Evolutionary conservation across 108 stramenopile genomes (phyloP), one percentile per base, ranked within the genome.

Genomic region (Stephanodiscus triporus): DNA sequence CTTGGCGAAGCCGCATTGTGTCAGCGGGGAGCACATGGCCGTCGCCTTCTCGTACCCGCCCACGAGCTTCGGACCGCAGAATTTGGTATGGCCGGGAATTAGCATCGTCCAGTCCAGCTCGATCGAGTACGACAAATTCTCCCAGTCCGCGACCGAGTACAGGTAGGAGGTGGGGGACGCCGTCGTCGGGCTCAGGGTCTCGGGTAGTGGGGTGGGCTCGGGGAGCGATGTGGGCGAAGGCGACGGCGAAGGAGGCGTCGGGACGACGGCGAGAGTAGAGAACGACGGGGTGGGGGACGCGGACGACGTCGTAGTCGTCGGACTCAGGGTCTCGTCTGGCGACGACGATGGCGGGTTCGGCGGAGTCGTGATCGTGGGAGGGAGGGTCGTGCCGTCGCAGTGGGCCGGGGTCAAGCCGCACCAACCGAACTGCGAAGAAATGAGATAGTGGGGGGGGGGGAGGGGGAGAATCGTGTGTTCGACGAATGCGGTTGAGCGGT

Each of bases 21-120:
- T 66, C 11, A 19, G 4, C 9, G 16, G 26, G 0, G 65, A 66
- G 48, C 65, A 66, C 6, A 8, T 66, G 9, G 30, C 17, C 34
- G 4, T 32, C 6, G 65, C 65, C 17, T 9, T 32, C 0, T 36
- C 65, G 23, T 51, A 66, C 0, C 65, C 65, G 0, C 65, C 65
- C 6, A 66, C 65, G n/a, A 50, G 9, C 36, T 66, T 66, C 14
- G 65, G 65, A 9, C 65, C 65, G 65, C 65, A 66, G 65, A 66
- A 66, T 9, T 9, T 22, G 23, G 32, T 32, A 14, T 66, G 65
- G 20, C 65, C 65, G 23, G 65, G 65, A 0, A 48, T 66, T 0
- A 66, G 36, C 20, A 1, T 16, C 9, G 36, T 9, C 40, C 37
- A 61, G 40, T 61, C 60, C 13, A 45, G 1, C 14, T 42, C 43